Percentiles rank a stretch among this genome's conserved stretches.
Evolutionary conservation across 2,329 filamentous ascomycete genomes (phyloP).

Genomic region (Xylaria hypoxylon): DNA sequence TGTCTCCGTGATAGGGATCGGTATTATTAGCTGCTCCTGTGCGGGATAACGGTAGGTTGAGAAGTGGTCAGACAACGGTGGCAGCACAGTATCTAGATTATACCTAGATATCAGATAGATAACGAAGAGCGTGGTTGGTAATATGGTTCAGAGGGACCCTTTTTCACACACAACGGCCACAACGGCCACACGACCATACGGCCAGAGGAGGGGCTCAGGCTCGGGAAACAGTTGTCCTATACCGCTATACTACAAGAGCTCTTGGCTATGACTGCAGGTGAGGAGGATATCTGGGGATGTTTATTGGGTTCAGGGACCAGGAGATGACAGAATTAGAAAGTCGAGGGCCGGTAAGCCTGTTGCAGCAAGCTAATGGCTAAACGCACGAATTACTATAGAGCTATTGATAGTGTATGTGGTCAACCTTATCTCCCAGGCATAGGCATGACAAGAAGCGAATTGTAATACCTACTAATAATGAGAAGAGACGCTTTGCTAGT

Average conservation of each 20-base stretch:
- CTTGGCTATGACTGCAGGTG: slow-evolving; percentile 33
- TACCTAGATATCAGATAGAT: slow-evolving; percentile 13
- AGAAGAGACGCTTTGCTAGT: slow-evolving; percentile 28
- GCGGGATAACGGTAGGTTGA: slow-evolving; percentile 17
- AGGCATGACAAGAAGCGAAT: slow-evolving; percentile 49
- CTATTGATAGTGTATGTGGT: slow-evolving; percentile 47
- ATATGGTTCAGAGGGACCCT: slow-evolving; percentile 22
- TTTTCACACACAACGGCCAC: slow-evolving; percentile 32
- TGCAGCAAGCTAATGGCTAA: slow-evolving; percentile 39
- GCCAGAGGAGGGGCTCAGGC: slow-evolving; percentile 23
- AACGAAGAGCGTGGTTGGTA: slow-evolving; percentile 25
- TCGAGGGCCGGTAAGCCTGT: slow-evolving; percentile 41
- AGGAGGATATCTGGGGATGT: slow-evolving; percentile 38
- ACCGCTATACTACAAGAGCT: slow-evolving; percentile 32
- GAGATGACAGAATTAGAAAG: slow-evolving; percentile 30
- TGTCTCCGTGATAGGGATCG: slow-evolving; percentile 36
- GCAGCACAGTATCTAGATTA: not conserved
- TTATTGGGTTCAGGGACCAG: slow-evolving; percentile 34
- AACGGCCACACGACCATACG: slow-evolving; percentile 26
- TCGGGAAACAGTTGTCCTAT: slow-evolving; percentile 28
- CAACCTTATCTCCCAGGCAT: slow-evolving; percentile 49
- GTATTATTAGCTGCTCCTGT: slow-evolving; percentile 18
- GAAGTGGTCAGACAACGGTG: slow-evolving; percentile 17
- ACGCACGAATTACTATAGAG: slow-evolving; percentile 46
- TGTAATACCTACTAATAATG: slow-evolving; percentile 44